phyloP scores from a whole-genome alignment of 2,329 filamentous ascomycete genomes.

The Colletotrichum tanaceti region DNA sequence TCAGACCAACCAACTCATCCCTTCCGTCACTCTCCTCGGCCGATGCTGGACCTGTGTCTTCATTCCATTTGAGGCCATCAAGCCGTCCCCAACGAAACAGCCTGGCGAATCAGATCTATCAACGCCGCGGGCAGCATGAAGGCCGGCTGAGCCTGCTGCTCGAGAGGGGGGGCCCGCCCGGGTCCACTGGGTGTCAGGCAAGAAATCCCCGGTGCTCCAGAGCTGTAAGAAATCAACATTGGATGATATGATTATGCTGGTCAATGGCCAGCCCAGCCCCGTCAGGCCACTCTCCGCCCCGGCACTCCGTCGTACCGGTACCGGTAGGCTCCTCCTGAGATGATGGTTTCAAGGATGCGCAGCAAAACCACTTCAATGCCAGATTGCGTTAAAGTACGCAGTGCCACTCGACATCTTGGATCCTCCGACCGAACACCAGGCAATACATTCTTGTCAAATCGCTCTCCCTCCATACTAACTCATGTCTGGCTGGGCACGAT shows the following conservation, averaged over 20 bases:
- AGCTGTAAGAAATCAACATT: constrained; percentile 37
- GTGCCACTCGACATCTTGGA: constrained; percentile 7
- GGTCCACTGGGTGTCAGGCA: constrained; percentile 33
- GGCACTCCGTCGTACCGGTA: too few species aligned
- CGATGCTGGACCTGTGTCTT: constrained; percentile 20
- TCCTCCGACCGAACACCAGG: not conserved
- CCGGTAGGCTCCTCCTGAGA: not conserved
- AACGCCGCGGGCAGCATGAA: constrained; percentile 26
- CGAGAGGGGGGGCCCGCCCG: constrained; percentile 20
- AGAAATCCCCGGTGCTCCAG: constrained; percentile 34
- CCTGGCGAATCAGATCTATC: constrained; percentile 25
- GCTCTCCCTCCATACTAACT: not conserved
- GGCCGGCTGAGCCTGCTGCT: not conserved
- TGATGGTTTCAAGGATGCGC: constrained; percentile 6
- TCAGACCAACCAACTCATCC: constrained; percentile 9
- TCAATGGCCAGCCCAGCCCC: not conserved
- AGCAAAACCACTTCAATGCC: not conserved
- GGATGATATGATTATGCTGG: constrained; percentile 38
- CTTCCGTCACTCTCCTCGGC: not conserved
- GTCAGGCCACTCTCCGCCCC: constrained; percentile 27
- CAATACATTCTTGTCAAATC: not conserved
- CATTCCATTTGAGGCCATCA: constrained; percentile 32
- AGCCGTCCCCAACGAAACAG: constrained; percentile 25
- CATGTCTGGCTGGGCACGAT: constrained; percentile 7
- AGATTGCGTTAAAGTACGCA: constrained; percentile 12